These are phyloP conservation scores for Bonia amplexicaulis DNA, from an alignment of 176 grass and related monocot genomes.

Conservation along the genomic window DNA sequence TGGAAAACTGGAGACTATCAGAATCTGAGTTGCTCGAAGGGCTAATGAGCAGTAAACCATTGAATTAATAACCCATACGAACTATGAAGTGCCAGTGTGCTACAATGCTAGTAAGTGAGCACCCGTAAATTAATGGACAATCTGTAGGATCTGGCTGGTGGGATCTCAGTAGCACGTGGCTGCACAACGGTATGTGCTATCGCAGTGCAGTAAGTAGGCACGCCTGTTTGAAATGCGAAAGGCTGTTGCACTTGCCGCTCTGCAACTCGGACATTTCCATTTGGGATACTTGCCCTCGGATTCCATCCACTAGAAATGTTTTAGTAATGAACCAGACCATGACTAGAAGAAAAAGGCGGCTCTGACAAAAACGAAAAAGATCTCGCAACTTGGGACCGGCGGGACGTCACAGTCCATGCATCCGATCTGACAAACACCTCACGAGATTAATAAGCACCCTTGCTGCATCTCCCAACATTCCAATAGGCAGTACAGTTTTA, in stretches of 20 bases:
- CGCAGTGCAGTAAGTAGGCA: constrained; percentile 15
- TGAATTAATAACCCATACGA: background rate
- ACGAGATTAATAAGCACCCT: background rate
- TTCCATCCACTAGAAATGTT: background rate
- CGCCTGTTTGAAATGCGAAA: background rate
- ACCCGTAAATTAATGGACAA: background rate
- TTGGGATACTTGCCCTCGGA: constrained; percentile 18
- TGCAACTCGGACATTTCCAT: background rate
- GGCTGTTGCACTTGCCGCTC: background rate
- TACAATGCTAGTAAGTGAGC: background rate
- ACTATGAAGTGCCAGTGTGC: too few relatives aligned
- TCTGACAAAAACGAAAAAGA: background rate
- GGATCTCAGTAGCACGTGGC: constrained; percentile 29
- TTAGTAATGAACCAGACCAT: constrained; percentile 9
- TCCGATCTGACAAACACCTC: background rate
- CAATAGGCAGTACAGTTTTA: background rate
- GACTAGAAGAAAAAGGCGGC: constrained; percentile 1
- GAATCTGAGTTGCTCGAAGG: background rate
- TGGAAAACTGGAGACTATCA: background rate
- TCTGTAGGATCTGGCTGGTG: background rate
- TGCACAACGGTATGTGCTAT: background rate
- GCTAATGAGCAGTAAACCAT: background rate
- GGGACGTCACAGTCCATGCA: constrained; percentile 12
- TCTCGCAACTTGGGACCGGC: constrained; percentile 13
- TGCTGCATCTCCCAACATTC: background rate